Evolutionary conservation across 148 eudicot species (phyloP), one percentile per base, ranked within the genome.

Genomic region (Dysphania ambrosioides): DNA sequence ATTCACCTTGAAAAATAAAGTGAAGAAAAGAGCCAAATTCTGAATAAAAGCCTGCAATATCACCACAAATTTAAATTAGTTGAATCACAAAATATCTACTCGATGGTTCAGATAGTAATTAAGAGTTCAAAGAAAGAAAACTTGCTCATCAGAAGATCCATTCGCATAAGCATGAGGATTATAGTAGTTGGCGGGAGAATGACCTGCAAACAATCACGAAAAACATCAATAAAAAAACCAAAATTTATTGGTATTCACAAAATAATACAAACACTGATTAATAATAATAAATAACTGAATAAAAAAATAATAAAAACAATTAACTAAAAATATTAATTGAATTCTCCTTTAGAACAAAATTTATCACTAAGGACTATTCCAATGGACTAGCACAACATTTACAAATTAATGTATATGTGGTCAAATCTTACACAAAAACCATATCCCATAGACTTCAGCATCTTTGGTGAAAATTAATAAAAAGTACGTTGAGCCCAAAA

Each of bases 91-190:
- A 30, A 7, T n/a, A 47, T 42, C 31, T 26, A 9, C 23, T 8
- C 8, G 12, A 11, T 13, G 10, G 15, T 19, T 57, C 36, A 42
- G 29, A 32, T 27, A 35, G 9, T 51, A 42, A 63, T 1, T 8
- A 6, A 16, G 1, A 71, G 23, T 38, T n/a, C 35, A 34, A 68
- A 15, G 72, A 51, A 57, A 40, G 51, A 60, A 60, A 55, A 95
- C 98, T 92, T 95, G 98, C 72, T 95, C 98, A 81, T 94, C 98
- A 72, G 85, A 62, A 44, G 85, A 81, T 71, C 98, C 98, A 79
- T 83, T 77, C 5, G 88, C 88, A 87, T 94, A 94, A 55, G 93
- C 98, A 57, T 94, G 90, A 30, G 89, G 87, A 41, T 91, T 75
- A 78, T 92, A 19, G 93, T 85, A 55, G 72, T 84, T 60, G 88